Conservation (phyloP, 2,329 filamentous ascomycete genomes). For the Simplicillium aogashimaense region DNA sequence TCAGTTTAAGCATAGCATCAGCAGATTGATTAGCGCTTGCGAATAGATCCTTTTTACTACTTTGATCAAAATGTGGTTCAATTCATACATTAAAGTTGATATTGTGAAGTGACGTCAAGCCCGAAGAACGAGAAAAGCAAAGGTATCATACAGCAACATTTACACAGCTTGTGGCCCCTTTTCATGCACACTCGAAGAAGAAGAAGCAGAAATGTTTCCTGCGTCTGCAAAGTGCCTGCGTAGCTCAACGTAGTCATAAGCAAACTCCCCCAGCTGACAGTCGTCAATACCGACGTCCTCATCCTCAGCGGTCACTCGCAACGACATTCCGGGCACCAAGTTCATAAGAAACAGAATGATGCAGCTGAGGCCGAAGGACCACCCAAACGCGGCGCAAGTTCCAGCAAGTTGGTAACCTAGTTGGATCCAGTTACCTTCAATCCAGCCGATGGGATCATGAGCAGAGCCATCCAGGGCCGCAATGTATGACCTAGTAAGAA, state of each 20-base stretch:
- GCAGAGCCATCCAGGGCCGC: constrained; percentile 61
- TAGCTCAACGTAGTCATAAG: constrained; percentile 73
- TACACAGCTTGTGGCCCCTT: constrained; percentile 11
- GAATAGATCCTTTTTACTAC: no score
- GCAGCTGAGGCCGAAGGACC: constrained; percentile 58
- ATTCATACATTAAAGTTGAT: no score
- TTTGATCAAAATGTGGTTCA: no score
- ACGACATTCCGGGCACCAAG: constrained; percentile 58
- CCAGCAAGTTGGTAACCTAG: constrained; percentile 64
- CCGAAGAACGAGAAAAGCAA: not conserved
- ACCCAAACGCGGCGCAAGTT: constrained; percentile 52
- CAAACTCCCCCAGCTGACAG: constrained; percentile 71
- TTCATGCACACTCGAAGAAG: constrained; percentile 16
- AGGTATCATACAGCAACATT: not conserved
- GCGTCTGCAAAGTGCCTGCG: constrained; percentile 48
- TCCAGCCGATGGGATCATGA: constrained; percentile 53
- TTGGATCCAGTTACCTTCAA: constrained; percentile 61
- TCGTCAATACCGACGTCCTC: constrained; percentile 65
- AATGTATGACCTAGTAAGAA: constrained; percentile 48
- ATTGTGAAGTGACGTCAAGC: no score
- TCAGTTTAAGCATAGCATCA: no score
- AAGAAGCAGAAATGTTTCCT: constrained; percentile 5
- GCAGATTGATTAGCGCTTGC: no score
- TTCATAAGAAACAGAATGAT: constrained; percentile 63
- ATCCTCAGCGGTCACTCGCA: constrained; percentile 56